Percentiles rank a stretch among this genome's conserved stretches.
phyloP scores from a whole-genome alignment of 345 rosid species.

The Melaleuca alternifolia region DNA sequence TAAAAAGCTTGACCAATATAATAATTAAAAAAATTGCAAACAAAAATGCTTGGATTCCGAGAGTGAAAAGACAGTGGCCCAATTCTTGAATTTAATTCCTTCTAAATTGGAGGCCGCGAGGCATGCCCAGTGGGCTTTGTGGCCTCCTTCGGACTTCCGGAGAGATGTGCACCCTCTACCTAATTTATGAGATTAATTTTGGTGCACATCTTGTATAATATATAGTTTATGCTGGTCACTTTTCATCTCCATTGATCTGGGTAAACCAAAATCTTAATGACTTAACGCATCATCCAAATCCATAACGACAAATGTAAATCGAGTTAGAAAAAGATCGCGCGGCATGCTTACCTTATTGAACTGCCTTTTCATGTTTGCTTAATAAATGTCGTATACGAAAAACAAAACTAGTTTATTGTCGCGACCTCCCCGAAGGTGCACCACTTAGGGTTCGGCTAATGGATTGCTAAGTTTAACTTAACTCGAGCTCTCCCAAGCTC shows the following conservation, averaged over 20 bases:
- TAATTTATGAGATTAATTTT: not conserved
- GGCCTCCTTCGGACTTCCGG: not conserved
- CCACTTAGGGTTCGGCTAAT: too few species aligned
- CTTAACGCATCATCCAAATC: not conserved
- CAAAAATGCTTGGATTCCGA: too few species aligned
- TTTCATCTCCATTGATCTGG: not conserved
- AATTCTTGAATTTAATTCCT: too few species aligned
- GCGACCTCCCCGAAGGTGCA: too few species aligned
- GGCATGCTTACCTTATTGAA: not conserved
- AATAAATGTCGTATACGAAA: not conserved
- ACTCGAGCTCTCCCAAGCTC: too few species aligned
- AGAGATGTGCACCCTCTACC: not conserved
- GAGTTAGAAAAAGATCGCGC: not conserved
- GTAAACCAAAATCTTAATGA: not conserved
- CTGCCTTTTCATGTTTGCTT: not conserved
- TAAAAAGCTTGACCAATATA: too few species aligned
- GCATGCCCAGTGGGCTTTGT: not conserved
- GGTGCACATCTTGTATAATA: not conserved
- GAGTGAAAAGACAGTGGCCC: too few species aligned
- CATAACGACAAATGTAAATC: not conserved
- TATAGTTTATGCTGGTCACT: not conserved
- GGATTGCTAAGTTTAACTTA: too few species aligned
- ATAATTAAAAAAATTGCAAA: too few species aligned
- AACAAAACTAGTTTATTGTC: not conserved
- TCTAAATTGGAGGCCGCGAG: too few species aligned